A percentile compares a stretch with the other conserved stretches of the same genome.
Conservation (phyloP, 352 stramenopile species). For the Phytophthora pistaciae region DNA sequence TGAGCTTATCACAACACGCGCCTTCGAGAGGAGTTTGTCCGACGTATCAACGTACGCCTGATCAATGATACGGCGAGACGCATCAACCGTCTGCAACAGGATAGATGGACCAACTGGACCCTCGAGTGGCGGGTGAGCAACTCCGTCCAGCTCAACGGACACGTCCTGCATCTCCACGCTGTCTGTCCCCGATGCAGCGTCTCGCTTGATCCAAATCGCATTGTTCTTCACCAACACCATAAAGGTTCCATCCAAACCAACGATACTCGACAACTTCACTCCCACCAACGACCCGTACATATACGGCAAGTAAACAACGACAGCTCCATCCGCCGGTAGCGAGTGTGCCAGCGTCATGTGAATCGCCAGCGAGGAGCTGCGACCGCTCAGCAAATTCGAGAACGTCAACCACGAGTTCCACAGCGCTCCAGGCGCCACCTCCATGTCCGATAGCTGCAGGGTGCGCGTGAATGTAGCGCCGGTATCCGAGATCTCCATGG, state of each 20-base stretch:
- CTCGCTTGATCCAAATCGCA: conserved; percentile 31
- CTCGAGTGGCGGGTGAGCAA: conserved; percentile 64
- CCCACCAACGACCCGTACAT: conserved; percentile 46
- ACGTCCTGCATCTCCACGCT: conserved; percentile 40
- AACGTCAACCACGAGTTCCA: conserved; percentile 34
- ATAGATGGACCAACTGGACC: conserved; percentile 55
- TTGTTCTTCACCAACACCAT: conserved; percentile 28
- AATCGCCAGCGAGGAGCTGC: conserved; percentile 39
- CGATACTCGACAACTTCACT: conserved; percentile 29
- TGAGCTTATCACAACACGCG: conserved; percentile 47
- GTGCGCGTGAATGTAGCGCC: conserved; percentile 6
- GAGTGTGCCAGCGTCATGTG: conserved; percentile 39
- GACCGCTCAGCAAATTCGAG: conserved; percentile 50
- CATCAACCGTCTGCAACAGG: conserved; percentile 63
- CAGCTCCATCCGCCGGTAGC: conserved; percentile 47
- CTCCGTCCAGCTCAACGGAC: conserved; percentile 32
- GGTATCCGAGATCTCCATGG: conserved; percentile 32
- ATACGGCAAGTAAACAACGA: conserved; percentile 59
- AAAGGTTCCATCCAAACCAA: conserved; percentile 41
- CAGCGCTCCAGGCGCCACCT: conserved; percentile 44
- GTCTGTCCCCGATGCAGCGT: conserved; percentile 27
- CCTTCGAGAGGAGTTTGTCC: conserved; percentile 40
- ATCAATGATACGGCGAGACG: conserved; percentile 51
- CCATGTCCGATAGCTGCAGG: conserved; percentile 30
- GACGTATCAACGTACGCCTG: conserved; percentile 57